Evolutionary conservation across 2,329 filamentous ascomycete genomes (phyloP).

Genomic region (Chrysosporium keratinophilum): DNA sequence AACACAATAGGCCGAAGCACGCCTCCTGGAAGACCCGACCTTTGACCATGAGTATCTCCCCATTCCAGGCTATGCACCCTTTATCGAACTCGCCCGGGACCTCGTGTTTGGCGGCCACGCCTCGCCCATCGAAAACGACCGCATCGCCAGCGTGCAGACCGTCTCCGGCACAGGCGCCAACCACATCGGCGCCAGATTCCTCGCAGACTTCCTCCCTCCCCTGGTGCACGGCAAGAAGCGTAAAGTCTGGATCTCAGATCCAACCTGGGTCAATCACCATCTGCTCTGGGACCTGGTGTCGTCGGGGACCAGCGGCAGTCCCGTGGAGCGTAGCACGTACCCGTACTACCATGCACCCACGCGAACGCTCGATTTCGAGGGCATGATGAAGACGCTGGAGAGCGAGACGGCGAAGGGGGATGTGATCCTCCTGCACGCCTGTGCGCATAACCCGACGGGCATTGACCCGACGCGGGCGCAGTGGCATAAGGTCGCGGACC

Average conservation of each 20-base stretch:
- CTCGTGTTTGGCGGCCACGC: conserved; percentile 62
- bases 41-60: conserved; percentile 96
- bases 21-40: conserved; percentile 71
- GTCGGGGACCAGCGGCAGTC: conserved; percentile 62
- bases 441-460: conserved; percentile 95
- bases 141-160: conserved; percentile 67
- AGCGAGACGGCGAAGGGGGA: conserved; percentile 70
- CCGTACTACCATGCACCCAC: conserved; percentile 73
- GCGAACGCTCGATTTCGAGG: conserved; percentile 36
- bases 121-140: conserved; percentile 21
- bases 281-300: conserved; percentile 61
- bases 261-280: conserved; percentile 96
- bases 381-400: conserved; percentile 72
- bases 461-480: conserved; percentile 86
- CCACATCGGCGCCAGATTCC: conserved; percentile 83
- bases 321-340: conserved; percentile 64
- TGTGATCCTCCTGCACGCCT: conserved; percentile 83
- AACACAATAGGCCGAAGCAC: conserved; percentile 60
- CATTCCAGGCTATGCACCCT: conserved; percentile 73
- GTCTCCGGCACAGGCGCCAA: conserved; percentile 94
- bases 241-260: conserved; percentile 80
- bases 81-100: conserved; percentile 78
- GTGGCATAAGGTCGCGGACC: conserved; percentile 74
- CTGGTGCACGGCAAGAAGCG: conserved; percentile 39
- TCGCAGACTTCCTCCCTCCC: conserved; percentile 69